phyloP scores from a whole-genome alignment of 495 filamentous ascomycete species.

The Viridothelium virens region DNA sequence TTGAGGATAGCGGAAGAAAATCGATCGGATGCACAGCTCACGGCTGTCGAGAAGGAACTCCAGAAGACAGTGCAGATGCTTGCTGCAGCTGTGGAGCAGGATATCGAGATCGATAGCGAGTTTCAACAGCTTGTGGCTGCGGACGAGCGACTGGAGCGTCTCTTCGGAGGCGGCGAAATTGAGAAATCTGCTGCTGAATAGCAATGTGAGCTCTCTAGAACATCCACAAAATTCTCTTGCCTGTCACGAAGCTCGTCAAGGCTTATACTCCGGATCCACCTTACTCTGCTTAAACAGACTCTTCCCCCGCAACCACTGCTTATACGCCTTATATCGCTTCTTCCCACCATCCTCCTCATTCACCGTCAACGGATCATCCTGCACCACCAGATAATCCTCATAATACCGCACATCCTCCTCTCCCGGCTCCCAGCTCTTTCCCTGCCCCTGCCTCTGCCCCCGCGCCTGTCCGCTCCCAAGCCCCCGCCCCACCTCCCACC shows the following conservation, averaged over 20 bases:
- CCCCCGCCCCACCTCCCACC: no score
- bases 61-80: conserved; percentile 38
- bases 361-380: conserved; percentile 81
- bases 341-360: conserved; percentile 72
- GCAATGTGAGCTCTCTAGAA: no score
- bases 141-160: conserved; percentile 35
- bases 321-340: conserved; percentile 92
- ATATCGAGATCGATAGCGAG: conserved; percentile 30
- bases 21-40: conserved; percentile 21
- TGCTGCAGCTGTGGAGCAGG: conserved; percentile 29
- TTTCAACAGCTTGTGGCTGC: conserved; percentile 37
- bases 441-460: no score
- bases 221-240: no score
- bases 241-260: neutral
- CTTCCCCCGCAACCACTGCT: conserved; percentile 88
- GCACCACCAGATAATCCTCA: conserved; percentile 62
- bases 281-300: conserved; percentile 80
- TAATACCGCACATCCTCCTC: conserved; percentile 71
- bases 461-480: no score
- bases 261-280: conserved; percentile 38
- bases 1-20: conserved; percentile 47
- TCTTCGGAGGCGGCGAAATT: conserved; percentile 33
- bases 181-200: neutral
- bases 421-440: conserved; percentile 26
- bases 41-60: conserved; percentile 43